Base-by-base conservation (phyloP, 352 stramenopile species). In the Globisporangium mamillatum region DNA sequence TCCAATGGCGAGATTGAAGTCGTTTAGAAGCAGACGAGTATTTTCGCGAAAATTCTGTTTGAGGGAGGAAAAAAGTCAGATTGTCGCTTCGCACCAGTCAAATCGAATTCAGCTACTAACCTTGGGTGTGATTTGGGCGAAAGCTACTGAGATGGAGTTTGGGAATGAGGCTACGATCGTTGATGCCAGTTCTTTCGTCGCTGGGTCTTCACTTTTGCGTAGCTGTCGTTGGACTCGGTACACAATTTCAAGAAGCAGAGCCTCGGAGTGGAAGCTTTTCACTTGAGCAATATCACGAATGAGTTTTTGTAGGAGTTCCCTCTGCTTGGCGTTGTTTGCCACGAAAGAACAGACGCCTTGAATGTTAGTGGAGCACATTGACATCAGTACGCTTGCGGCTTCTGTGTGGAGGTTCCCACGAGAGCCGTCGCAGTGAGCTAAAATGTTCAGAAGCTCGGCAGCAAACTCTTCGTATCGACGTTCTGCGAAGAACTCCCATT, bases 401-500 rank as follows among this genome's bases (percentile, higher is more conserved):
- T 80, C 68, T 3, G 67, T 36, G 36, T 70, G 72, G 0, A 80
- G 61, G n/a, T 20, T 75, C 25, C 67, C 69, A 18, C 66, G 53
- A 41, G 59, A 77, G 50, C 78, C 71, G 24, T 74, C 67, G 36
- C 66, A 75, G 18, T 22, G 60, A 9, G 66, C 63, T 14, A 82
- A 34, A 36, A 82, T 68, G 14, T 57, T n/a, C 20, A 82, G 56
- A 10, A 82, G 50, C 41, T 79, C 63, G 24, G 70, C 66, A 8
- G 72, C 48, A 36, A 75, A 80, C 2, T 24, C 36, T 3, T 12
- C 29, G 41, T 75, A 78, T n/a, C 68, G 34, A 4, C 32, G 25
- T 1, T 64, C 20, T 4, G 41, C 75, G 34, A 82, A 82, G 41
- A 80, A 78, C 5, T 82, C 73, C 75, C 75, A 82, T 52, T 82